These are phyloP conservation scores for Candida ovalis DNA, from an alignment of 805 yeast species.

Conservation along the genomic window DNA sequence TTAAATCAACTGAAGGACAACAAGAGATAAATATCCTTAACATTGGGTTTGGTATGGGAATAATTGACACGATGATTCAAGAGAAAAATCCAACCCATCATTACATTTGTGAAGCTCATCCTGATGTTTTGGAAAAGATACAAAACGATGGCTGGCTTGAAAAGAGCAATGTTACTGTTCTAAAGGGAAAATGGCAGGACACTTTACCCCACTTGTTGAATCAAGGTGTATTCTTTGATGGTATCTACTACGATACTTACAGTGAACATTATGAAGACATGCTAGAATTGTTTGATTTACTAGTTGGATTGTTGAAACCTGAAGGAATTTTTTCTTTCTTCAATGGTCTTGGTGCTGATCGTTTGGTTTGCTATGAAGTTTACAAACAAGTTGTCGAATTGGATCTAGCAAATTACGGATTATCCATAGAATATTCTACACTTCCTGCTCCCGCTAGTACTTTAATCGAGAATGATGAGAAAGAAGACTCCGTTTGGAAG, in stretches of 20 bases:
- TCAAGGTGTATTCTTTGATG: slow-evolving; percentile 73
- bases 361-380: slow-evolving; percentile 74
- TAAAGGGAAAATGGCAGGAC: slow-evolving; percentile 95
- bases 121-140: slow-evolving; percentile 75
- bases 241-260: slow-evolving; percentile 90
- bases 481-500: slow-evolving; percentile 52
- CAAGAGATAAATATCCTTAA: slow-evolving; percentile 56
- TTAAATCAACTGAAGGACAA: slow-evolving; percentile 38
- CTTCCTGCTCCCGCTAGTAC: slow-evolving; percentile 44
- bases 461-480: slow-evolving; percentile 30
- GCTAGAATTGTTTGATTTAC: slow-evolving; percentile 75
- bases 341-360: slow-evolving; percentile 85
- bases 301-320: slow-evolving; percentile 79
- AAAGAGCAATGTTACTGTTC: slow-evolving; percentile 62
- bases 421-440: slow-evolving; percentile 53
- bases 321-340: slow-evolving; percentile 85
- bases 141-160: slow-evolving; percentile 78
- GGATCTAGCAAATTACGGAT: slow-evolving; percentile 77
- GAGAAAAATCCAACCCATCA: slow-evolving; percentile 57
- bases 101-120: slow-evolving; percentile 92
- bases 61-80: slow-evolving; percentile 78
- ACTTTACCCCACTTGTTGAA: slow-evolving; percentile 61
- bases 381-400: slow-evolving; percentile 77
- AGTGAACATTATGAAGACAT: slow-evolving; percentile 89
- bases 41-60: slow-evolving; percentile 97